These are phyloP conservation scores for Sporopachydermia lactativora DNA, from an alignment of 805 yeast species.

Conservation along the genomic window DNA sequence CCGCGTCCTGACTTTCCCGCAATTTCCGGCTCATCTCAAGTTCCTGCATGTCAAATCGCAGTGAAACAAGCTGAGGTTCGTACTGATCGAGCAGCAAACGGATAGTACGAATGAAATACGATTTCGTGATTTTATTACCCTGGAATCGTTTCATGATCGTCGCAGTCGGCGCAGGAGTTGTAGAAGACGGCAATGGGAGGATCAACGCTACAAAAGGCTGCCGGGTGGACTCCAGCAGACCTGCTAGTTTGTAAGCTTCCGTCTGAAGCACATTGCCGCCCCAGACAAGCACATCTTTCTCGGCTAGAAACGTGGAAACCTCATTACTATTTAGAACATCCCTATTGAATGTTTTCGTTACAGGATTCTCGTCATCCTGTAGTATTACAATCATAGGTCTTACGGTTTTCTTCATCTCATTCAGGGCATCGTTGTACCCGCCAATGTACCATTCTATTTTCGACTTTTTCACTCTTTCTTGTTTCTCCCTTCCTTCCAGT, in stretches of 20 bases:
- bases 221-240: neutral
- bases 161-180: neutral
- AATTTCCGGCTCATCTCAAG: neutral
- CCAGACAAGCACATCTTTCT: neutral
- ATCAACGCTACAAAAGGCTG: neutral
- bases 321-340: neutral
- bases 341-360: neutral
- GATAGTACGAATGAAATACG: neutral
- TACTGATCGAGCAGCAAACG: neutral
- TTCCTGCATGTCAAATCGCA: neutral
- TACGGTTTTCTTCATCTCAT: neutral
- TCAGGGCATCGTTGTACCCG: conserved; percentile 1
- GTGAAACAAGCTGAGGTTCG: neutral
- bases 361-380: neutral
- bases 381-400: neutral
- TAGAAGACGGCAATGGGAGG: neutral
- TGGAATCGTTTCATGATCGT: neutral
- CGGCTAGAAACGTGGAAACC: neutral
- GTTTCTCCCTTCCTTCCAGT: neutral
- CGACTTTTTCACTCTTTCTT: neutral
- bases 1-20: neutral
- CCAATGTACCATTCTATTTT: neutral
- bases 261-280: neutral
- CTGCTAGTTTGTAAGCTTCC: neutral
- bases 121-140: neutral